phyloP scores from a whole-genome alignment of 345 rosid genomes.

The Euphorbia pulcherrima region DNA sequence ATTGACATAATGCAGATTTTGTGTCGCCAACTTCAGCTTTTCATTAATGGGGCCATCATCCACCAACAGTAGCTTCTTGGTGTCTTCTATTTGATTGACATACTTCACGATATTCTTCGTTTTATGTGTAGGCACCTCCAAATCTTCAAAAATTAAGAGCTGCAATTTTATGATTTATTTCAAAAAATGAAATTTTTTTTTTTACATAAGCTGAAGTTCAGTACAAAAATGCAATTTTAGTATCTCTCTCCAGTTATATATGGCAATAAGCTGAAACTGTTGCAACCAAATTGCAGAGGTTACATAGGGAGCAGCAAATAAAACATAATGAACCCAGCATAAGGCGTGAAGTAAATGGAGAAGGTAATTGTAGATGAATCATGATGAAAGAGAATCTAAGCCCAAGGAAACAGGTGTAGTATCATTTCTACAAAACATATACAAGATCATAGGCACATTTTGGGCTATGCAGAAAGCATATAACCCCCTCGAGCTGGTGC shows the following conservation, averaged over 20 bases:
- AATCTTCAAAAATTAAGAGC: conserved; percentile 81
- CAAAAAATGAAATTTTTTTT: background rate
- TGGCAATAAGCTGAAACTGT: background rate
- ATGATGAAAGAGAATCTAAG: background rate
- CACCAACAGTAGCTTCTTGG: conserved; percentile 75
- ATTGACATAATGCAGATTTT: conserved; percentile 79
- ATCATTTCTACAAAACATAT: background rate
- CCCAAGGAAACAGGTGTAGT: background rate
- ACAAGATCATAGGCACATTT: background rate
- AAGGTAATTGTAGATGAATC: background rate
- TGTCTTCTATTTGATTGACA: conserved; percentile 63
- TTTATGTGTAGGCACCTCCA: conserved; percentile 77
- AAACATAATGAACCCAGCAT: background rate
- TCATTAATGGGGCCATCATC: conserved; percentile 77
- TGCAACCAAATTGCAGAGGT: background rate
- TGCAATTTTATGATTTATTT: conserved; percentile 30
- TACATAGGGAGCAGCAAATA: background rate
- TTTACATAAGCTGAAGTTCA: background rate
- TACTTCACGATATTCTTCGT: conserved; percentile 73
- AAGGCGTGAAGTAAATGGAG: background rate
- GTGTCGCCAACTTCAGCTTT: conserved; percentile 85
- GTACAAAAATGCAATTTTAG: background rate
- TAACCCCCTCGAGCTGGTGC: background rate
- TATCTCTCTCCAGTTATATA: background rate
- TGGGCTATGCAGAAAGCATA: background rate